Base-by-base conservation (phyloP, 129 eudicot genomes). In the Heracleum sosnowskyi region DNA sequence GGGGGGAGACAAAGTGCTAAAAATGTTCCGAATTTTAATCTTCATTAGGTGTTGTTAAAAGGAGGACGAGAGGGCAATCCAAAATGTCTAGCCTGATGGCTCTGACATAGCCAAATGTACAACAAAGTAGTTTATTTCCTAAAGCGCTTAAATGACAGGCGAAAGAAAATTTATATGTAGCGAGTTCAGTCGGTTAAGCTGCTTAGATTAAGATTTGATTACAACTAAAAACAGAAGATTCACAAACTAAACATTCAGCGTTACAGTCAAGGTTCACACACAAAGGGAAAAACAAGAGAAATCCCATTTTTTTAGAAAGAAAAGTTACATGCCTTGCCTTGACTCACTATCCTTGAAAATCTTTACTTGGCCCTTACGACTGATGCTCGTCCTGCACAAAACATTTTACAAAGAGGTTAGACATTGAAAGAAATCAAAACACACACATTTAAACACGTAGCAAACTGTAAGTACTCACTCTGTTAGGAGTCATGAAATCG, bases 401-500 rank as follows among this genome's bases (percentile, higher is more conserved):
- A 66, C 37, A 66, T 12, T 64, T 64, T 13, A 13, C 22, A 66
- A 60, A 60, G 33, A n/a, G n/a, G 34, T 60, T n/a, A 60, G 68
- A n/a, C 0, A 2, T 2, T 60, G 68, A 1, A 60, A 60, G 16
- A 60, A 60, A 60, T 60, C 68, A 60, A 57, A 55, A 60, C 24
- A 29, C 40, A 16, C 24, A 66, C 72, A 31, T 31, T 20, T 12
- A 33, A 60, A 66, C 34, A 31, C 11, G 22, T 9, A n/a, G 15
- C 16, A 60, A 11, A 22, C 0, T 60, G 33, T 4, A 31, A 29
- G 24, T 11, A 66, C 72, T 66, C 37, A 87, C 92, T 85, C 83
- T 89, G 63, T 87, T 85, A 31, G 73, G 57, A 2, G 85, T 31
- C 15, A 86, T 71, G 55, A 86, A 85, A 75, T 86, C 90, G n/a